A percentile compares a stretch with the other conserved stretches of the same genome.
These are phyloP conservation scores for Alternaria atra DNA, from an alignment of 2,329 filamentous ascomycete species.

Conservation along the genomic window DNA sequence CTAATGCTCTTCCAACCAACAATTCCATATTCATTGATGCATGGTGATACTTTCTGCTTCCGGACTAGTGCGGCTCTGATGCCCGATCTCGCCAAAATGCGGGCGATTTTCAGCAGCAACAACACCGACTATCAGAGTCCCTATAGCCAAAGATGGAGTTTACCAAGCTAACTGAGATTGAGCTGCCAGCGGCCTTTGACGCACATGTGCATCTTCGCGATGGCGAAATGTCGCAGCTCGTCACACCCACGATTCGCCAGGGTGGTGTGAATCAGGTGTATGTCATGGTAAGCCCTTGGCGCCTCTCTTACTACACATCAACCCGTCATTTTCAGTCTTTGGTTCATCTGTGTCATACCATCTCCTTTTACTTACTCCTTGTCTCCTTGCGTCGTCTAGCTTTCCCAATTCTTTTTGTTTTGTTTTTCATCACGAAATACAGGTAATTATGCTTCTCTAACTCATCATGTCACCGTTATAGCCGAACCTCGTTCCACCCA, in stretches of 20 bases:
- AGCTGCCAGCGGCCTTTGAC: conserved; percentile 60
- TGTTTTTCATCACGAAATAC: neutral
- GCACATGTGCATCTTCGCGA: conserved; percentile 63
- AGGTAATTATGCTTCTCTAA: neutral
- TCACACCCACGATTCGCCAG: conserved; percentile 60
- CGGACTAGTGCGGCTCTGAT: neutral
- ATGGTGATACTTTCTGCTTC: neutral
- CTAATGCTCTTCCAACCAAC: too few relatives aligned
- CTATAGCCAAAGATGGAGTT: conserved; percentile 44
- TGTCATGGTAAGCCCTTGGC: conserved; percentile 57
- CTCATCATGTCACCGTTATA: conserved; percentile 21
- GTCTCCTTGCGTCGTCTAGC: neutral
- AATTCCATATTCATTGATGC: too few relatives aligned
- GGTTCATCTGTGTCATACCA: neutral
- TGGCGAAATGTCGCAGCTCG: conserved; percentile 61
- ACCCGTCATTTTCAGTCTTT: neutral
- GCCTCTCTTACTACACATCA: neutral
- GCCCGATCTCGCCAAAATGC: conserved; percentile 6
- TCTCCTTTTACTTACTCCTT: neutral
- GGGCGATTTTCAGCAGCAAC: neutral
- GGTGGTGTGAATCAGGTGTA: conserved; percentile 64
- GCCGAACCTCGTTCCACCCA: conserved; percentile 62
- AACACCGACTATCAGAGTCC: neutral
- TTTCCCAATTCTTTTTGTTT: neutral
- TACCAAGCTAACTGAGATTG: conserved; percentile 54